Evolutionary conservation across 768 basidiomycete species (phyloP), one percentile per base, ranked within the genome.

Genomic region (Serendipita indica): DNA sequence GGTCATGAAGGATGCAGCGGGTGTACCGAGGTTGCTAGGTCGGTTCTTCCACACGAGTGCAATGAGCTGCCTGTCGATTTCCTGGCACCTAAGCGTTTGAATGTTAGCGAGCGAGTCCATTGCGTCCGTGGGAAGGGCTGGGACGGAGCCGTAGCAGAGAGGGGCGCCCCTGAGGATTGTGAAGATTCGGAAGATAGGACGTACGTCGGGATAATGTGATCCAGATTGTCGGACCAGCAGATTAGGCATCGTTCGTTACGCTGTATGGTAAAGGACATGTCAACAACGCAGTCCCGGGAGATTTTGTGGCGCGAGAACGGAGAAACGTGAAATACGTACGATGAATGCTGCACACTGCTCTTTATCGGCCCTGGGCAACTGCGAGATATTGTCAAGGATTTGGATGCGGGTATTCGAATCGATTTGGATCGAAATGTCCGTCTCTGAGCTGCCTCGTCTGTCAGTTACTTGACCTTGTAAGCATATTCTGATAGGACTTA

Each of bases 321-420:
- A 16, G 2, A 54, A 25, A 37, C 18, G 27, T 7, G 41, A 5
- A 7, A n/a, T 30, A 76, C 82, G 62, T 59, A 84, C 84, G 65
- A 89, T 81, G 67, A 92, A 92, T 0, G 89, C 89, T n/a, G 83
- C 90, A 54, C 86, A 89, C 65, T 92, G 89, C 67, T 92, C 89
- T 72, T 91, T 92, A 67, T 92, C 86, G 5, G 89, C 71, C 57
- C 81, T 77, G 3, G 86, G 84, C 35, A 92, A 80, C 66, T 79
- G 74, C 60, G 80, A 71, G 74, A 92, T 83, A 22, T 84, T 83
- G 64, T 89, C 86, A 46, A 91, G 67, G 61, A 92, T 78, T 68
- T 90, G 89, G 57, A 92, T 90, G 60, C 87, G 83, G 3, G 87
- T 92, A 66, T 90, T 81, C 58, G 70, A 67, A 70, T 89, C 86